Conservation (phyloP, 2,329 filamentous ascomycete genomes). For the Claviceps quebecensis region DNA sequence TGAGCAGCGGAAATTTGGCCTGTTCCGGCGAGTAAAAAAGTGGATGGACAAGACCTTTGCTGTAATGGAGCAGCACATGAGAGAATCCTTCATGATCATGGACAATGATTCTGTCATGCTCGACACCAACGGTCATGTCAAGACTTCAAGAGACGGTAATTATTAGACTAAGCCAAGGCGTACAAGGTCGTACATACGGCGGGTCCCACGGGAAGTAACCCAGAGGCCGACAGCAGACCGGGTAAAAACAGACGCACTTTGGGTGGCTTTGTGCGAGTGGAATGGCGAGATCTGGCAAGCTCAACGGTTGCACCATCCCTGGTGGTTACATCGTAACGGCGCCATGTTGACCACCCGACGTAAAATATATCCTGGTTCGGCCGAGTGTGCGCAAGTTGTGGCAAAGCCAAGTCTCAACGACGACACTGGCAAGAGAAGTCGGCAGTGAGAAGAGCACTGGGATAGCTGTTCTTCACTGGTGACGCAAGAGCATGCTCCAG, state of each 20-base stretch:
- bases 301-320: conserved; percentile 7
- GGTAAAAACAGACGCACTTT: conserved; percentile 3
- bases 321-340: conserved; percentile 14
- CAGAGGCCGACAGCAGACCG: conserved; percentile 5
- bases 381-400: background rate
- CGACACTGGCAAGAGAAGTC: background rate
- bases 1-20: background rate
- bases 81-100: background rate
- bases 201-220: conserved; percentile 13
- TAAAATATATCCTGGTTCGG: conserved; percentile 10
- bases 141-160: background rate
- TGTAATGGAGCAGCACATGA: background rate
- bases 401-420: no score
- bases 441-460: background rate
- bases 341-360: background rate
- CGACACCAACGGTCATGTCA: background rate
- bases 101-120: background rate
- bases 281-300: conserved; percentile 10
- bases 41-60: background rate
- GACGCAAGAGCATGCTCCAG: background rate
- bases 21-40: background rate
- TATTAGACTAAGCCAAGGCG: background rate
- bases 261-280: conserved; percentile 1
- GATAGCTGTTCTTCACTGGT: background rate
- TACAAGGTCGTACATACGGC: conserved; percentile 4